Base-by-base conservation (phyloP, 2,329 filamentous ascomycete species). In the Penicillium occitanis region DNA sequence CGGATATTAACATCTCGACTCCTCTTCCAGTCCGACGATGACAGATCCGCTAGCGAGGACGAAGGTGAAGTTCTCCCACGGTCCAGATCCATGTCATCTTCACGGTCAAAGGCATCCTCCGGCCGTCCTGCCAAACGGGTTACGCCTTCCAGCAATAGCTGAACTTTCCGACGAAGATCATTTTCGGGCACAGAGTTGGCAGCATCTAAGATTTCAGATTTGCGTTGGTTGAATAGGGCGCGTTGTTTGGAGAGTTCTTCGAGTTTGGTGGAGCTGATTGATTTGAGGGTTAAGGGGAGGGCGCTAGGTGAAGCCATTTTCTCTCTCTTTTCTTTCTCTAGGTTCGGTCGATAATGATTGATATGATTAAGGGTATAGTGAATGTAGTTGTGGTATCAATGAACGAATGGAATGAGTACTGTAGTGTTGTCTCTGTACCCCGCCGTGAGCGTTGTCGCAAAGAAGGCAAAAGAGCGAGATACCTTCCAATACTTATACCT, bases 191-290 rank as follows among this genome's bases (percentile, higher is more conserved):
- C 71, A 5, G 68, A 65, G 8, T 70, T 68, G n/a, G 75, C 73
- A 33, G 74, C 73, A n/a, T 74, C 69, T 30, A 82, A 68, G 4
- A 84, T 77, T 1, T 76, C 70, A 4, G 73, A 68, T 69, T 86
- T 86, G 46, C 78, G 80, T 40, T 75, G 73, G 63, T 84, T 80
- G 69, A 85, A 88, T 2, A 81, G 73, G 0, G 74, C 73, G 30
- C 82, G 84, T 67, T 86, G 82, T 69, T 83, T 84, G 33, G 81
- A 78, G 7, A 88, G 79, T 70, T 88, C 84, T n/a, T 77, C 77
- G 67, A 88, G 82, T 71, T 88, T 88, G 66, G 83, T 84, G 46
- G 77, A 76, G 22, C 84, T 87, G 72, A 87, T 85, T 40, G 83
- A 82, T 63, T 83, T 81, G 33, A 87, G 80, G 14, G 85, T 86